Conservation (phyloP, 2,329 filamentous ascomycete genomes). For the Pyrenophora graminea region DNA sequence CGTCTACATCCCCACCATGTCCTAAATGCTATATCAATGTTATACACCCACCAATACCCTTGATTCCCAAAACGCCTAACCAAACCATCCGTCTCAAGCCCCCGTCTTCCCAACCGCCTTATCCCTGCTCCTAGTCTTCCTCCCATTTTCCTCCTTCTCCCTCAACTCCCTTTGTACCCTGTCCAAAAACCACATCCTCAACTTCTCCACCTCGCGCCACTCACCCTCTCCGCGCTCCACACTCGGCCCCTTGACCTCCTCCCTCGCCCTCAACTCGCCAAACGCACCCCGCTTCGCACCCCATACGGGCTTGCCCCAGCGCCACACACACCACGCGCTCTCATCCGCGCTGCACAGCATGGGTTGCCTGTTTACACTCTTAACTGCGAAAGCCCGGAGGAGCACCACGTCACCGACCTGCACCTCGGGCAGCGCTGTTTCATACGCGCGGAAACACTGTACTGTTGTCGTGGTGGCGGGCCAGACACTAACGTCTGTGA, state of each 20-base stretch:
- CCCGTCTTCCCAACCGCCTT: constrained; percentile 9
- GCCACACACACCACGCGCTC: constrained; percentile 56
- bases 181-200: constrained; percentile 48
- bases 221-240: constrained; percentile 54
- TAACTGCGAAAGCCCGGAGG: constrained; percentile 51
- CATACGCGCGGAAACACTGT: constrained; percentile 52
- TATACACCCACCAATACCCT: too few species aligned
- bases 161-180: constrained; percentile 22
- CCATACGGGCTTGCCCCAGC: constrained; percentile 40
- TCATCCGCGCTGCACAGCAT: constrained; percentile 48
- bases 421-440: constrained; percentile 47
- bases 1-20: too few species aligned
- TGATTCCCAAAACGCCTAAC: too few species aligned
- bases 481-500: constrained; percentile 47
- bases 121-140: constrained; percentile 21
- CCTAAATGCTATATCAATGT: too few species aligned
- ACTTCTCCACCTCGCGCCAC: constrained; percentile 45
- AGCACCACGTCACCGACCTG: constrained; percentile 52
- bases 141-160: constrained; percentile 16
- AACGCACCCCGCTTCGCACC: constrained; percentile 31
- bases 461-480: constrained; percentile 36
- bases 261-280: constrained; percentile 38
- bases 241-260: constrained; percentile 52
- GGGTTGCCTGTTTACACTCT: constrained; percentile 43
- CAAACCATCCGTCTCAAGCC: not conserved